phyloP scores from a whole-genome alignment of 306 rosid species.

The Medicago lupulina region DNA sequence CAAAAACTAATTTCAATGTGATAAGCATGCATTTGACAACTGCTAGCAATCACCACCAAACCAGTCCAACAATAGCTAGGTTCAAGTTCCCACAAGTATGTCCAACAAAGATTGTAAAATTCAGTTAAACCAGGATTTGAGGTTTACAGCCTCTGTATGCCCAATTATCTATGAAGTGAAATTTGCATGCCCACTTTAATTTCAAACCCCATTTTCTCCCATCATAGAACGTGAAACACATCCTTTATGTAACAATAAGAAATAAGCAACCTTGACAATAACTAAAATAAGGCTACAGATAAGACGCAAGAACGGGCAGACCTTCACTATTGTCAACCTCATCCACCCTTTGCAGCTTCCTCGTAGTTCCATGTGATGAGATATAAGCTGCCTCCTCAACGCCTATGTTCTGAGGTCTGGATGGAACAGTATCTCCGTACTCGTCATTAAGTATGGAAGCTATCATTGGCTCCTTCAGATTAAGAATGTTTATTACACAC shows the following conservation, averaged over 20 bases:
- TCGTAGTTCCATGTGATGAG: constrained; percentile 52
- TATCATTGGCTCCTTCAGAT: constrained; percentile 56
- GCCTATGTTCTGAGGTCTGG: constrained; percentile 61
- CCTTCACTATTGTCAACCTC: constrained; percentile 67
- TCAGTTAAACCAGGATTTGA: constrained; percentile 15
- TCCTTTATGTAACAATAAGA: constrained; percentile 16
- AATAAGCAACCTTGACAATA: constrained; percentile 31
- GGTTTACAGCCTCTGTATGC: constrained; percentile 11
- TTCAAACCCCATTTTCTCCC: constrained; percentile 19
- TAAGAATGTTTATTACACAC: constrained; percentile 25
- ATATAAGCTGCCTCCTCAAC: constrained; percentile 54
- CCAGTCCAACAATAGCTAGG: not conserved
- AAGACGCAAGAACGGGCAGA: constrained; percentile 51
- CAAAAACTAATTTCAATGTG: not conserved
- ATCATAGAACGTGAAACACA: constrained; percentile 6
- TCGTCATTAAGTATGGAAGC: constrained; percentile 65
- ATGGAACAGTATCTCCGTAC: constrained; percentile 90
- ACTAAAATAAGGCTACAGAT: constrained; percentile 4
- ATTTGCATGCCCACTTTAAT: not conserved
- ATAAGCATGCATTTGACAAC: not conserved
- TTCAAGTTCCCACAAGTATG: constrained; percentile 3
- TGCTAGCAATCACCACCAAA: constrained; percentile 29
- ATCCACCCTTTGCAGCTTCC: constrained; percentile 54
- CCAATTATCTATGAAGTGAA: not conserved
- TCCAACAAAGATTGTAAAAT: constrained; percentile 16